phyloP scores from a whole-genome alignment of 148 eudicot species.

The Cornus controversa region DNA sequence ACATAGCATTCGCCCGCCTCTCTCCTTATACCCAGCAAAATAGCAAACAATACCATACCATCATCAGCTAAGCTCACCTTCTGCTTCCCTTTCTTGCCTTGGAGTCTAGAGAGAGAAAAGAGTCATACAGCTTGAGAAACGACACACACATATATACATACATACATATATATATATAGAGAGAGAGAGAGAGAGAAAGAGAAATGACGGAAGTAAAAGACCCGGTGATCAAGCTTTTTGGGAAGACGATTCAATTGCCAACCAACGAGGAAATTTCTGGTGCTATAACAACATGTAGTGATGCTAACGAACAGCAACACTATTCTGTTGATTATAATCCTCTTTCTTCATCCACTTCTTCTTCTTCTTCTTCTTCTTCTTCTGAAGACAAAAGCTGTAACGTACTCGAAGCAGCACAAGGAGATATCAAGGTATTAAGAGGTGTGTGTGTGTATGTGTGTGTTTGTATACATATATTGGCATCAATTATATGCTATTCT shows the following conservation, averaged over 20 bases:
- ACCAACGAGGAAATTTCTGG: constrained; percentile 8
- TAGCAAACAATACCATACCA: no score
- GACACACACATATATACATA: background rate
- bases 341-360: background rate
- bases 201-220: constrained; percentile 51
- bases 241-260: constrained; percentile 48
- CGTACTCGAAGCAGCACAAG: background rate
- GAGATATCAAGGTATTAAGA: constrained; percentile 5
- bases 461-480: background rate
- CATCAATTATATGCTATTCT: constrained; percentile 6
- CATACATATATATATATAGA: background rate
- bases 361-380: constrained; percentile 5
- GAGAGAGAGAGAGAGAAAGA: no score
- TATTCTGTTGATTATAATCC: constrained; percentile 3
- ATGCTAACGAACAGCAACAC: background rate
- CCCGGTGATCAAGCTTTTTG: constrained; percentile 61
- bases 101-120: no score
- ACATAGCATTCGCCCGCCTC: constrained; percentile 45
- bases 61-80: background rate
- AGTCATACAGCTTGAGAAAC: no score
- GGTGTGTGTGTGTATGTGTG: background rate
- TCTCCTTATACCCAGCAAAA: constrained; percentile 15
- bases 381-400: constrained; percentile 13
- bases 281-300: no score
- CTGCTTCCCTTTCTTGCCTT: background rate